Percentiles rank a stretch among this genome's conserved stretches.
Conservation (phyloP, 2,329 filamentous ascomycete genomes). For the Sarocladium oryzae region DNA sequence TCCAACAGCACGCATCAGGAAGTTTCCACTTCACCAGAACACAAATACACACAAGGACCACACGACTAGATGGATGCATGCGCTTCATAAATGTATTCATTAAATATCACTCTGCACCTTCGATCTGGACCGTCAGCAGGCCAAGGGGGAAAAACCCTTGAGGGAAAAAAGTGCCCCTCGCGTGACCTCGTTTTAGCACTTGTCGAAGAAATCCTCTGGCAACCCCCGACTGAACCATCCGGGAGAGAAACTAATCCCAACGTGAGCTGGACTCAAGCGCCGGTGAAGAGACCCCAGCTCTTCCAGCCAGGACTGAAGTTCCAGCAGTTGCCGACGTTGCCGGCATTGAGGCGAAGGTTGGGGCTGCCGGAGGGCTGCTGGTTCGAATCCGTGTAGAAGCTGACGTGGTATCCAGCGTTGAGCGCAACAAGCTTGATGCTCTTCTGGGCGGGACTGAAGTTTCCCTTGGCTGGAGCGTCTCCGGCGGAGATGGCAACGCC, state of each 20-base stretch:
- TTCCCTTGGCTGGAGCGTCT: neutral
- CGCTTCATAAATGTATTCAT: no score
- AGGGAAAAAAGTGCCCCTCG: neutral
- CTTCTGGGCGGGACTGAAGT: slow-evolving; percentile 2
- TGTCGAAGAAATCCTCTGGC: no score
- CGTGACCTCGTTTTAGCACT: neutral
- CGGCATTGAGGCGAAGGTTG: neutral
- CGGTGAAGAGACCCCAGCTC: slow-evolving; percentile 4
- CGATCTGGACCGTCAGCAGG: no score
- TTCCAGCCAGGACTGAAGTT: neutral
- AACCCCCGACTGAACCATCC: neutral
- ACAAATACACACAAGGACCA: no score
- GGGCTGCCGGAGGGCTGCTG: neutral
- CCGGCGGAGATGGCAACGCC: neutral
- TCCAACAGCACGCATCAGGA: no score
- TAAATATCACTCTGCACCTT: no score
- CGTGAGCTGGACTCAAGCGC: neutral
- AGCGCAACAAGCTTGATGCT: slow-evolving; percentile 1
- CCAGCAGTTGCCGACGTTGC: slow-evolving; percentile 6
- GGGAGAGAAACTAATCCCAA: neutral
- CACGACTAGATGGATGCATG: no score
- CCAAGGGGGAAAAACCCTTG: neutral
- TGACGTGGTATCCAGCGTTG: neutral
- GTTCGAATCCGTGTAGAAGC: neutral
- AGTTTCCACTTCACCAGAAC: no score